These are phyloP conservation scores for Apophysomyces elegans DNA, from an alignment of 371 early-diverging fungal genomes.

Conservation along the genomic window DNA sequence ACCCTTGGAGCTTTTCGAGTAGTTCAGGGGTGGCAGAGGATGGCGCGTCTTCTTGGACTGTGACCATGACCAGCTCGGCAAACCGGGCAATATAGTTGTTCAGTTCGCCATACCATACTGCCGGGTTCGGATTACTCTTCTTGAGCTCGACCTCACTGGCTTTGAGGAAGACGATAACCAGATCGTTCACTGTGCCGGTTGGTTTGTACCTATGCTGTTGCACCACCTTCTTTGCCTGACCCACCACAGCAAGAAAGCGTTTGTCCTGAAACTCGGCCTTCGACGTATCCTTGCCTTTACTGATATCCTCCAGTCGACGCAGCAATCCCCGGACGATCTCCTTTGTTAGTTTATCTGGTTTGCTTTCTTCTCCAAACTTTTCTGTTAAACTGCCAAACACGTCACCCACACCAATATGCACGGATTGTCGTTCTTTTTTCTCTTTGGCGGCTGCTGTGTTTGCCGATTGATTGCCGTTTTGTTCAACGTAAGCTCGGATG, in stretches of 20 bases:
- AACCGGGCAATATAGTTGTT: constrained; percentile 37
- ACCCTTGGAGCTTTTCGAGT: constrained; percentile 38
- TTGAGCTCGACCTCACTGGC: constrained; percentile 36
- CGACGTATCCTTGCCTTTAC: constrained; percentile 27
- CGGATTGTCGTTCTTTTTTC: constrained; percentile 15
- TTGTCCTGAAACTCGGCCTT: constrained; percentile 34
- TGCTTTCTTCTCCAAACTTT: constrained; percentile 37
- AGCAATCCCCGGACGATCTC: constrained; percentile 40
- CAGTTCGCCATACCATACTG: constrained; percentile 35
- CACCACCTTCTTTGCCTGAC: constrained; percentile 28
- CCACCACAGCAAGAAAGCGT: constrained; percentile 29
- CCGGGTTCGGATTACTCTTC: constrained; percentile 21
- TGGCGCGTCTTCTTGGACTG: constrained; percentile 46
- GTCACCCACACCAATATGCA: constrained; percentile 24
- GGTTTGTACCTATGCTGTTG: constrained; percentile 40
- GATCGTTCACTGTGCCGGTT: constrained; percentile 40
- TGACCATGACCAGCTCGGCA: constrained; percentile 42
- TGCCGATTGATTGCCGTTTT: constrained; percentile 11
- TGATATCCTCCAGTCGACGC: constrained; percentile 40
- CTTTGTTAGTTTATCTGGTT: constrained; percentile 42
- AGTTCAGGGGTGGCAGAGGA: constrained; percentile 43
- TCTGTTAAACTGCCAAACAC: constrained; percentile 36
- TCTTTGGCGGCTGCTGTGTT: constrained; percentile 11
- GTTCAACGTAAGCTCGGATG: constrained; percentile 33
- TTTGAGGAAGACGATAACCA: constrained; percentile 41